phyloP scores from a whole-genome alignment of 495 filamentous ascomycete species.

The Bacidia gigantensis region DNA sequence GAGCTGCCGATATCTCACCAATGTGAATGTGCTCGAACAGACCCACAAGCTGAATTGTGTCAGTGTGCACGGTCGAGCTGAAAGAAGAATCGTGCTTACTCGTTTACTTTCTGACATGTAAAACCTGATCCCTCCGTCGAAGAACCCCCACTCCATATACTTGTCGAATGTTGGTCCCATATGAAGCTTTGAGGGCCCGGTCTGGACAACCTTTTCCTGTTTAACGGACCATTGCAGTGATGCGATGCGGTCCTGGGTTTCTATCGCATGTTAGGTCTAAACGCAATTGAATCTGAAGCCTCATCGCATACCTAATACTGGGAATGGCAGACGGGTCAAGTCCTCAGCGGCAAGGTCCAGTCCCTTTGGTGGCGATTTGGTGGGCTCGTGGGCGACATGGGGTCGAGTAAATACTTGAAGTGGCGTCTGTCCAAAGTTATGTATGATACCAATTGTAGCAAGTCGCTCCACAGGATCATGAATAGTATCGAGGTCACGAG shows the following conservation, averaged over 20 bases:
- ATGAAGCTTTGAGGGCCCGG: slow-evolving; percentile 70
- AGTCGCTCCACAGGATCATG: slow-evolving; percentile 71
- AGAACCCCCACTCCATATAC: slow-evolving; percentile 92
- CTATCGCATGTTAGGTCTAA: slow-evolving; percentile 22
- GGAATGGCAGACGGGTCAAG: slow-evolving; percentile 67
- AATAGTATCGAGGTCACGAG: slow-evolving; percentile 84
- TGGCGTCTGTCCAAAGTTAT: slow-evolving; percentile 97
- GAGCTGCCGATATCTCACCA: slow-evolving; percentile 65
- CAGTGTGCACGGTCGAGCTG: slow-evolving; percentile 3
- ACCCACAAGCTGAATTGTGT: slow-evolving; percentile 42
- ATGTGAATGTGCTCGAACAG: slow-evolving; percentile 89
- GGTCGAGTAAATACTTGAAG: slow-evolving; percentile 78
- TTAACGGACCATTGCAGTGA: slow-evolving; percentile 67
- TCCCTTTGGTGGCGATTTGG: slow-evolving; percentile 42
- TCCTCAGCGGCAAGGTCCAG: slow-evolving; percentile 68
- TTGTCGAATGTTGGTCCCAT: slow-evolving; percentile 79
- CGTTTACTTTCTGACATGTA: slow-evolving; percentile 66
- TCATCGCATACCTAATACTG: slow-evolving; percentile 46
- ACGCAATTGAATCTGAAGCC: slow-evolving; percentile 2
- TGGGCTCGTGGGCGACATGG: slow-evolving; percentile 60
- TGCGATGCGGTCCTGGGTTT: slow-evolving; percentile 66
- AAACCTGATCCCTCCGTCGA: slow-evolving; percentile 84
- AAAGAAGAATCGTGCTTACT: slow-evolving; percentile 19
- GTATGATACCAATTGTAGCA: slow-evolving; percentile 86
- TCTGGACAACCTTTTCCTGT: slow-evolving; percentile 70